Percentiles rank a stretch among this genome's conserved stretches.
These are phyloP conservation scores for Russula abietina DNA, from an alignment of 768 basidiomycete genomes.

Conservation along the genomic window DNA sequence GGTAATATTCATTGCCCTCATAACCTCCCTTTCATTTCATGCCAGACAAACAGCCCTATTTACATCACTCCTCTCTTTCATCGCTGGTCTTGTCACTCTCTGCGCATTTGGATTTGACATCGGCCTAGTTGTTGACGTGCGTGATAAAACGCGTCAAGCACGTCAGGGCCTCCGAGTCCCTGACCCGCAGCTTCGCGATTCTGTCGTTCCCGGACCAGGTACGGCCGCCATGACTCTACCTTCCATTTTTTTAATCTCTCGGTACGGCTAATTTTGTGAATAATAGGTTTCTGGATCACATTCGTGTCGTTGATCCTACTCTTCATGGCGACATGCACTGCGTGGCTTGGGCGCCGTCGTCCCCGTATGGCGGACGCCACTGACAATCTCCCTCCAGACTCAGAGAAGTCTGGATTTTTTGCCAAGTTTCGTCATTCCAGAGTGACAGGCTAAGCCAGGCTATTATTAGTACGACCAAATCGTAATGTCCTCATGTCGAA, in stretches of 20 bases:
- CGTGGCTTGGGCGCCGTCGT: conserved; percentile 20
- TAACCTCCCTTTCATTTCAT: conserved; percentile 56
- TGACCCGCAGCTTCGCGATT: conserved; percentile 27
- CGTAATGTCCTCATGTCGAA: not conserved
- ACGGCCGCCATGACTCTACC: conserved; percentile 20
- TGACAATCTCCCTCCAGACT: not conserved
- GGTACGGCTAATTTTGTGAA: not conserved
- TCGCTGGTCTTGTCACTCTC: conserved; percentile 61
- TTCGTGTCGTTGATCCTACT: conserved; percentile 20
- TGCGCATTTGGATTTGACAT: conserved; percentile 75
- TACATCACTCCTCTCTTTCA: conserved; percentile 50
- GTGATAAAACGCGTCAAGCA: conserved; percentile 40
- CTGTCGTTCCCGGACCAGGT: conserved; percentile 46
- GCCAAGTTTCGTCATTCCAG: not conserved
- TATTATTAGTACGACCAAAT: not conserved
- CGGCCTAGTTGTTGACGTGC: conserved; percentile 58
- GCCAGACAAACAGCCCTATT: conserved; percentile 39
- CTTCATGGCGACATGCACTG: conserved; percentile 13
- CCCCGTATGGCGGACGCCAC: conserved; percentile 19
- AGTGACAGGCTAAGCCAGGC: not conserved
- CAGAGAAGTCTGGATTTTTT: conserved; percentile 14
- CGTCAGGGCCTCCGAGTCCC: conserved; percentile 41
- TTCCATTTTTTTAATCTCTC: not conserved
- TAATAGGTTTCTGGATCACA: conserved; percentile 22
- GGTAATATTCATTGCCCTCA: conserved; percentile 57